phyloP scores from a whole-genome alignment of 2,329 filamentous ascomycete genomes.

The Colletotrichum sansevieriae region DNA sequence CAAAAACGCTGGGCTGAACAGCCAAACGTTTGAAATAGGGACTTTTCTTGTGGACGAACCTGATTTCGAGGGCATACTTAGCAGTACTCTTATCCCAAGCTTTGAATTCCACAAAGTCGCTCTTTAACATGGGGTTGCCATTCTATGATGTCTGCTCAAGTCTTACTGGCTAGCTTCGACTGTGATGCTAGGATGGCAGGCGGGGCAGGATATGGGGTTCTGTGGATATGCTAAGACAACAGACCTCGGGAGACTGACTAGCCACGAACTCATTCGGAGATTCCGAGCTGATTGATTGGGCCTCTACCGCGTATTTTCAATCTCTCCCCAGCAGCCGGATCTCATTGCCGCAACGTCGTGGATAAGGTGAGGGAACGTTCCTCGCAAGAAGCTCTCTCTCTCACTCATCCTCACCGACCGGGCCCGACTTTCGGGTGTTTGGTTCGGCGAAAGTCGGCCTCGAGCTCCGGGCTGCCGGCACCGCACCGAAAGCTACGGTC shows the following conservation, averaged over 20 bases:
- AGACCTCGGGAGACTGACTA: conserved; percentile 13
- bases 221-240: not conserved
- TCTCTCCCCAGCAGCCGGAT: conserved; percentile 10
- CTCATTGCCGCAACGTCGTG: not conserved
- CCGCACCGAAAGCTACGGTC: too few species aligned
- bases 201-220: conserved; percentile 8
- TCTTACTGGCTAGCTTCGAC: conserved; percentile 14
- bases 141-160: not conserved
- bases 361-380: not conserved
- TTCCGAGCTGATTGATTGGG: too few species aligned
- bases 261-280: not conserved
- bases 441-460: too few species aligned
- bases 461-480: too few species aligned
- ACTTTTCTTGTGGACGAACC: too few species aligned
- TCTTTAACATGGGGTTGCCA: too few species aligned
- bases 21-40: too few species aligned
- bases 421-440: too few species aligned
- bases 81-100: too few species aligned
- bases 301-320: not conserved
- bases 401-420: not conserved
- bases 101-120: too few species aligned
- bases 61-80: too few species aligned
- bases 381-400: not conserved
- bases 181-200: conserved; percentile 8
- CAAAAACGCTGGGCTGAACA: too few species aligned